Conservation (phyloP, 352 stramenopile species). For the Pythium coloratum region DNA sequence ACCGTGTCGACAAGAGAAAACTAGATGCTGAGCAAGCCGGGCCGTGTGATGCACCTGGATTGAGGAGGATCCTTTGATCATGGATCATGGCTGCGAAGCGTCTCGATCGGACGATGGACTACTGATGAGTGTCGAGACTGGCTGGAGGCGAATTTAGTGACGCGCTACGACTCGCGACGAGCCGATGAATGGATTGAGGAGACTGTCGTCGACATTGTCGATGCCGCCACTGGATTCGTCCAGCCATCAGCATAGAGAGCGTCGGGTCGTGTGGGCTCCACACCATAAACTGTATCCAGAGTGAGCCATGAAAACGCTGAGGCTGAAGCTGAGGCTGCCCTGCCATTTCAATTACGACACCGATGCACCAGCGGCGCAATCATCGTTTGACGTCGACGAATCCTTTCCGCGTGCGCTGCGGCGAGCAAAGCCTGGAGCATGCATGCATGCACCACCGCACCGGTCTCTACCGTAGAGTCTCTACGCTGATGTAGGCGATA, state of each 20-base stretch:
- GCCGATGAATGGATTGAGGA: neutral
- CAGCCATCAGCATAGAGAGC: neutral
- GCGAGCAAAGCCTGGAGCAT: too few species aligned
- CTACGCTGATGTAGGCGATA: neutral
- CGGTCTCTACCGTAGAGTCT: too few species aligned
- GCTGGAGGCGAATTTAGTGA: neutral
- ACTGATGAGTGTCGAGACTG: neutral
- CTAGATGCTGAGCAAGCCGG: conserved; percentile 1
- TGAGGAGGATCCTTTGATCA: neutral
- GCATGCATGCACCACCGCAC: too few species aligned
- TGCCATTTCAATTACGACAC: neutral
- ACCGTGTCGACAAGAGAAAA: neutral
- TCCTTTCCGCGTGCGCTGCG: neutral
- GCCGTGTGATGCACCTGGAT: too few species aligned
- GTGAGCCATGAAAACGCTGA: neutral
- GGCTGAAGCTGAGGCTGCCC: neutral
- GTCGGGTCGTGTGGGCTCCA: neutral
- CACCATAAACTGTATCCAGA: neutral
- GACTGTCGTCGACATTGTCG: neutral
- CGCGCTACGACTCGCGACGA: neutral
- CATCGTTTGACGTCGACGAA: neutral
- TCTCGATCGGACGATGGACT: neutral
- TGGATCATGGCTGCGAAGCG: neutral
- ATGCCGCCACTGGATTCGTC: neutral
- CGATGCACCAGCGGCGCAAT: neutral